These are phyloP conservation scores for Acorus gramineus DNA, from an alignment of 106 monocot genomes.

Conservation along the genomic window DNA sequence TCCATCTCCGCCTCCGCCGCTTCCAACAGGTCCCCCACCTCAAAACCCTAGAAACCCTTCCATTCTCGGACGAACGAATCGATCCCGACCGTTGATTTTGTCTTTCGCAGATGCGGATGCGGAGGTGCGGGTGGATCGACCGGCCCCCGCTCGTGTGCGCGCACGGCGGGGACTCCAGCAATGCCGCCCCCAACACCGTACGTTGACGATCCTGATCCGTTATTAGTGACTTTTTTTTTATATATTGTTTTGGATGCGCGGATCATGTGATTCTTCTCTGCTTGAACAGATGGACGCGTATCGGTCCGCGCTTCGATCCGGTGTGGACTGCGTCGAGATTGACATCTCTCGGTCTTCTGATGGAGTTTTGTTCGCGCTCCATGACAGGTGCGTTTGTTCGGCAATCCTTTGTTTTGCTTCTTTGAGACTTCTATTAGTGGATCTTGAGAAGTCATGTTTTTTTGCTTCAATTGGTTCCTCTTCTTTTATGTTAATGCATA, in stretches of 20 bases:
- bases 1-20: slow-evolving; percentile 78
- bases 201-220: too few relatives aligned
- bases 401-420: neutral
- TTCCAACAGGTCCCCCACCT: slow-evolving; percentile 36
- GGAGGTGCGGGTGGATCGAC: slow-evolving; percentile 67
- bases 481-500: too few relatives aligned
- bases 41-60: too few relatives aligned
- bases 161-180: slow-evolving; percentile 79
- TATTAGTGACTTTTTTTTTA: too few relatives aligned
- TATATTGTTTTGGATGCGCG: neutral
- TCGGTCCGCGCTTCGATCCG: too few relatives aligned
- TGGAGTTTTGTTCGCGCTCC: too few relatives aligned
- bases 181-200: slow-evolving; percentile 67
- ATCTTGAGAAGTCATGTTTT: too few relatives aligned
- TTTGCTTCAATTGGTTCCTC: too few relatives aligned
- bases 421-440: neutral
- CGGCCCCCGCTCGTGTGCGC: slow-evolving; percentile 82
- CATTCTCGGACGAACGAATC: too few relatives aligned
- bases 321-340: too few relatives aligned
- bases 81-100: too few relatives aligned
- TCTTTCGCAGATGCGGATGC: slow-evolving; percentile 32
- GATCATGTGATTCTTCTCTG: slow-evolving; percentile 1
- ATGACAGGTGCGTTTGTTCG: neutral
- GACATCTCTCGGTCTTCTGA: too few relatives aligned
- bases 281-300: slow-evolving; percentile 20